Evolutionary conservation across 1,284 basidiomycete genomes (phyloP).

Genomic region (Phlebopus sp.): DNA sequence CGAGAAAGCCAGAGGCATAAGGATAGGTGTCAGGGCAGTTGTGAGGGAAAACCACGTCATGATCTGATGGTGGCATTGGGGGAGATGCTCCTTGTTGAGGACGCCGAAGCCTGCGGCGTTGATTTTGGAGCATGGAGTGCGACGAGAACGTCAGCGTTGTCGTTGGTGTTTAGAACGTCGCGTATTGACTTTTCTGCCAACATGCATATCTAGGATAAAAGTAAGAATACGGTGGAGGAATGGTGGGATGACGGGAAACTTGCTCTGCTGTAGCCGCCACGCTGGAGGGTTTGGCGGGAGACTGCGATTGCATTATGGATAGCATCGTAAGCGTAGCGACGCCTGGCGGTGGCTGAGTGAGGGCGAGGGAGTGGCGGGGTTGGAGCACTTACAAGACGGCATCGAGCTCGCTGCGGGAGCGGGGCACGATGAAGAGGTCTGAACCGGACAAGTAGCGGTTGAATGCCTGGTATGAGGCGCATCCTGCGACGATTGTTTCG

Average conservation of each 20-base stretch:
- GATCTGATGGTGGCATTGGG: conserved; percentile 25
- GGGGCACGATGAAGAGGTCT: conserved; percentile 69
- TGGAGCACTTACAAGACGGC: conserved; percentile 57
- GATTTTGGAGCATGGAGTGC: conserved; percentile 45
- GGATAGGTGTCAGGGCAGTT: conserved; percentile 1
- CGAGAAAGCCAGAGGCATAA: conserved; percentile 8
- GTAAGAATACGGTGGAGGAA: neutral
- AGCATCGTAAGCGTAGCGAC: conserved; percentile 71
- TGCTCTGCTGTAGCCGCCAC: conserved; percentile 73
- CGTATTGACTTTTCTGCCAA: conserved; percentile 67
- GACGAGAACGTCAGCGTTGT: conserved; percentile 63
- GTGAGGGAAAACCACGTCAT: conserved; percentile 13
- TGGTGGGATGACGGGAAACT: conserved; percentile 27
- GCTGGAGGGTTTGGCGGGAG: conserved; percentile 59
- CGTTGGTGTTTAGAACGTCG: conserved; percentile 61
- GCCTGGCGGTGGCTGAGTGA: conserved; percentile 37
- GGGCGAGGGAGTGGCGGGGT: conserved; percentile 1
- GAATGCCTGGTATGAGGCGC: conserved; percentile 62
- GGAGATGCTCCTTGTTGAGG: conserved; percentile 15
- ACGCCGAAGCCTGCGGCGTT: conserved; percentile 10
- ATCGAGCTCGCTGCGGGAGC: conserved; percentile 62
- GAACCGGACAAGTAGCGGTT: conserved; percentile 56
- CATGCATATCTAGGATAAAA: conserved; percentile 53
- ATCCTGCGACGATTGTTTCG: conserved; percentile 70
- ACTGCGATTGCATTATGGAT: conserved; percentile 76